These are phyloP conservation scores for Mariannaea sp. DNA, from an alignment of 2,329 filamentous ascomycete species.

Conservation along the genomic window DNA sequence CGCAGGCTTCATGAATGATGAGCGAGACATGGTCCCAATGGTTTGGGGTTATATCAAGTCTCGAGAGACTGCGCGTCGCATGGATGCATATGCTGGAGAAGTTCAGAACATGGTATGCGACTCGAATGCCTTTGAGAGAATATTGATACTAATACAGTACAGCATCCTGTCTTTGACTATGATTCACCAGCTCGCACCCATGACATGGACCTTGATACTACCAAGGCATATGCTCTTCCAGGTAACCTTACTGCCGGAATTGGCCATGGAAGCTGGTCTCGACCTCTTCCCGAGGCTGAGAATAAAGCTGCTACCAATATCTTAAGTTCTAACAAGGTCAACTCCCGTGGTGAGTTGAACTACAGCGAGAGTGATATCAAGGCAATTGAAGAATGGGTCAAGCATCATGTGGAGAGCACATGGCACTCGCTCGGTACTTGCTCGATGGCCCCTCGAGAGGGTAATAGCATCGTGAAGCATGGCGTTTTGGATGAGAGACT, in stretches of 20 bases:
- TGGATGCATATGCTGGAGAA: slow-evolving; percentile 79
- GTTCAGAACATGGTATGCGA: slow-evolving; percentile 56
- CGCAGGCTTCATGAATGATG: slow-evolving; percentile 83
- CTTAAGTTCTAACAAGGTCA: slow-evolving; percentile 68
- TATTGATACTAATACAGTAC: slow-evolving; percentile 33
- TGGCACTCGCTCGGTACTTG: slow-evolving; percentile 60
- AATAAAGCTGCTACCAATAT: slow-evolving; percentile 49
- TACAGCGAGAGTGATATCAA: slow-evolving; percentile 68
- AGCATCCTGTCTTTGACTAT: slow-evolving; percentile 73
- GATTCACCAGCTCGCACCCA: slow-evolving; percentile 71
- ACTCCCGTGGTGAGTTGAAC: slow-evolving; percentile 65
- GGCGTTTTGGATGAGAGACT: slow-evolving; percentile 78
- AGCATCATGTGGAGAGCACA: slow-evolving; percentile 76
- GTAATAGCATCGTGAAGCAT: slow-evolving; percentile 80
- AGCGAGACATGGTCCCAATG: slow-evolving; percentile 83
- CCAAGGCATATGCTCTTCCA: slow-evolving; percentile 74
- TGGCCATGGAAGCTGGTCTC: slow-evolving; percentile 74
- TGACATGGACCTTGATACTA: slow-evolving; percentile 76
- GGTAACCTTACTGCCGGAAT: slow-evolving; percentile 74
- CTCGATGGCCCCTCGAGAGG: slow-evolving; percentile 76
- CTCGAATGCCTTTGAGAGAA: accelerated
- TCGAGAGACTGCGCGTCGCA: slow-evolving; percentile 76
- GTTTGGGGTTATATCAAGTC: slow-evolving; percentile 86
- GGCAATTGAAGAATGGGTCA: slow-evolving; percentile 71
- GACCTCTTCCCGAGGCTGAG: slow-evolving; percentile 59